phyloP scores from a whole-genome alignment of 2,329 filamentous ascomycete genomes.

The Septoria linicola region DNA sequence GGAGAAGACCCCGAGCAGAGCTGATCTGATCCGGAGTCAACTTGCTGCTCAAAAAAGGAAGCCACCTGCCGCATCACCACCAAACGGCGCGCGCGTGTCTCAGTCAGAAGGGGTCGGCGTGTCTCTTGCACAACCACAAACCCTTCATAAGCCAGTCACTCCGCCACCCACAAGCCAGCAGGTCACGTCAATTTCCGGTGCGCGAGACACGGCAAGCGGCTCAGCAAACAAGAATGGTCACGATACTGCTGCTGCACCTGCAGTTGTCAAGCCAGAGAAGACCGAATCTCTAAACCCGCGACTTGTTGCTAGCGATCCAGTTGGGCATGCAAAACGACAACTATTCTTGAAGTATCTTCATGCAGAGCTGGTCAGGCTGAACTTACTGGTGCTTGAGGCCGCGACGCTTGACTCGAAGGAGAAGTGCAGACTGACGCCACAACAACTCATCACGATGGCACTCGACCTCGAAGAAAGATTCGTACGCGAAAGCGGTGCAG shows the following conservation, averaged over 20 bases:
- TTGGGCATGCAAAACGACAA: conserved; percentile 37
- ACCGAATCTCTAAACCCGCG: conserved; percentile 61
- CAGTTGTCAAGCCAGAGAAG: conserved; percentile 14
- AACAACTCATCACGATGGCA: conserved; percentile 66
- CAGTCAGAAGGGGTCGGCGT: background rate
- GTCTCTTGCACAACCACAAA: conserved; percentile 17
- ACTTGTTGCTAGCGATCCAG: conserved; percentile 55
- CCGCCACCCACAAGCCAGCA: conserved; percentile 22
- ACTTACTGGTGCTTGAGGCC: conserved; percentile 44
- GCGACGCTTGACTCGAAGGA: conserved; percentile 40
- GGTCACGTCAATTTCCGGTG: conserved; percentile 8
- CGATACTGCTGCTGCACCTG: background rate
- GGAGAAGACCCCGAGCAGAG: conserved; percentile 34
- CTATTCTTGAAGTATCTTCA: conserved; percentile 61
- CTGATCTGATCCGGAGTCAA: conserved; percentile 32
- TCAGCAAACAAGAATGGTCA: conserved; percentile 20
- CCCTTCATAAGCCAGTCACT: conserved; percentile 26
- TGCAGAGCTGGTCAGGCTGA: conserved; percentile 64
- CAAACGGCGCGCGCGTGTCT: conserved; percentile 9
- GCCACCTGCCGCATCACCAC: conserved; percentile 11
- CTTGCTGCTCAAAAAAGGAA: conserved; percentile 21
- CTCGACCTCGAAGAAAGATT: conserved; percentile 77
- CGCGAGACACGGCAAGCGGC: background rate
- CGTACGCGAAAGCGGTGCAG: conserved; percentile 63
- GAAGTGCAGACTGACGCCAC: conserved; percentile 59